Base-by-base conservation (phyloP, 2,329 filamentous ascomycete species). In the Alternaria metachromatica region DNA sequence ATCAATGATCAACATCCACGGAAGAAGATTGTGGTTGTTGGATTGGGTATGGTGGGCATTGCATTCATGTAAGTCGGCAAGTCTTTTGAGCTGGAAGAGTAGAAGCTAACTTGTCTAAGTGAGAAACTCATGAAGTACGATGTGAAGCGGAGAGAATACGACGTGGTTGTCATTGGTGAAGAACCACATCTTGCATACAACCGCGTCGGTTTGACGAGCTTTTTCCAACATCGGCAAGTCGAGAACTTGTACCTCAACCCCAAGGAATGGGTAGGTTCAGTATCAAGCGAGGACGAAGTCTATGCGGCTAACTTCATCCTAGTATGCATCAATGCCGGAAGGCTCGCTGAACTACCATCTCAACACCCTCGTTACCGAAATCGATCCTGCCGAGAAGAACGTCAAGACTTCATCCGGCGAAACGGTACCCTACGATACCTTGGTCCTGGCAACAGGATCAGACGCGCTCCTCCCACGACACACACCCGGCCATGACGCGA, bases 81-180 rank as follows among this genome's bases (percentile, higher is more conserved):
- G 37, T 4, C 5, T 11, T n/a, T 11, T 6, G 9, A 3, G 2
- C 26, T 13, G 15, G 13, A 12, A 28, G 3, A 33, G 43, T 15
- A 3, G 8, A 3, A 33, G 23, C 64, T 72, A n/a, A 68, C 15
- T 6, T 0, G 1, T 13, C 3, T 67, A 71, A 96, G 93, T 72
- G 94, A 97, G 80, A 97, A 97, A 80, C 81, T 97, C 10, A 85
- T 97, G 74, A 97, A 97, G 73, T 88, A 94, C 56, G 94, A 97
- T 77, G 87, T 89, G 2, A 89, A 91, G 73, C 82, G 88, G 66
- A 85, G 90, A 72, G 90, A 94, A 78, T 97, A 94, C 77, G 88
- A 93, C 67, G 87, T 97, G 55, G 86, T 93, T 2, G 93, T 97
- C 11, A 91, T 97, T 65, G 94, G 94, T 65, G 94, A 97, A 74